Evolutionary conservation across 2,329 filamentous ascomycete species (phyloP).

Genomic region (Nigrospora oryzae): DNA sequence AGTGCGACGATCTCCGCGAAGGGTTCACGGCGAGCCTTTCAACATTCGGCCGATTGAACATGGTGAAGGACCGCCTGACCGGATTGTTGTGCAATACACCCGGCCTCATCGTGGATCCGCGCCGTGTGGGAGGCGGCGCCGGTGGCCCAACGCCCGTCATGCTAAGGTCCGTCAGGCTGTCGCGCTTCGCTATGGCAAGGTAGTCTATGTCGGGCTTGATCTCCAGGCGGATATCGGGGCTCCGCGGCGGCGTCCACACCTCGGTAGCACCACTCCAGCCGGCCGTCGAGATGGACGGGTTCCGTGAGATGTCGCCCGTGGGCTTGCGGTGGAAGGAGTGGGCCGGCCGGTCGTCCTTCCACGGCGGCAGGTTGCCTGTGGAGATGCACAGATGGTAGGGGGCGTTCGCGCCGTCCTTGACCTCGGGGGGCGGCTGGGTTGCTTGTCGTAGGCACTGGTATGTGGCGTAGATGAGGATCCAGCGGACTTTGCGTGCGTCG

Average conservation of each 20-base stretch:
- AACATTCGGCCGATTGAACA: slow-evolving; percentile 12
- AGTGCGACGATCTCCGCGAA: slow-evolving; percentile 13
- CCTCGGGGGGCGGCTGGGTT: slow-evolving; percentile 51
- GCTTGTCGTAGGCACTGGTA: slow-evolving; percentile 65
- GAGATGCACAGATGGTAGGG: slow-evolving; percentile 47
- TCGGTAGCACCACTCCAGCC: slow-evolving; percentile 3
- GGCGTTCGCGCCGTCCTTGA: slow-evolving; percentile 45
- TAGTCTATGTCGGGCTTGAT: slow-evolving; percentile 51
- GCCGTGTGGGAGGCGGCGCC: slow-evolving; percentile 8
- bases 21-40: background rate
- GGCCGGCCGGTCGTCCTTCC: slow-evolving; percentile 26
- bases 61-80: slow-evolving; percentile 17
- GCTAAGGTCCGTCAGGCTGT: slow-evolving; percentile 4
- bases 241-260: slow-evolving; percentile 3
- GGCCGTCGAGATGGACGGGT: slow-evolving; percentile 6
- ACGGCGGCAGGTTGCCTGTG: slow-evolving; percentile 33
- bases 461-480: slow-evolving; percentile 67
- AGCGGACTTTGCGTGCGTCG: slow-evolving; percentile 69
- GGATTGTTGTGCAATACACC: slow-evolving; percentile 17
- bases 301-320: slow-evolving; percentile 14
- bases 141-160: slow-evolving; percentile 4
- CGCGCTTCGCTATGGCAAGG: slow-evolving; percentile 32
- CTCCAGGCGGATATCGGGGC: slow-evolving; percentile 17
- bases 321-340: slow-evolving; percentile 19
- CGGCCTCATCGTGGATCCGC: slow-evolving; percentile 15